Percentiles rank a stretch among this genome's conserved stretches.
Evolutionary conservation across 495 filamentous ascomycete species (phyloP).

Genomic region (Saxispiralis lemnorum): DNA sequence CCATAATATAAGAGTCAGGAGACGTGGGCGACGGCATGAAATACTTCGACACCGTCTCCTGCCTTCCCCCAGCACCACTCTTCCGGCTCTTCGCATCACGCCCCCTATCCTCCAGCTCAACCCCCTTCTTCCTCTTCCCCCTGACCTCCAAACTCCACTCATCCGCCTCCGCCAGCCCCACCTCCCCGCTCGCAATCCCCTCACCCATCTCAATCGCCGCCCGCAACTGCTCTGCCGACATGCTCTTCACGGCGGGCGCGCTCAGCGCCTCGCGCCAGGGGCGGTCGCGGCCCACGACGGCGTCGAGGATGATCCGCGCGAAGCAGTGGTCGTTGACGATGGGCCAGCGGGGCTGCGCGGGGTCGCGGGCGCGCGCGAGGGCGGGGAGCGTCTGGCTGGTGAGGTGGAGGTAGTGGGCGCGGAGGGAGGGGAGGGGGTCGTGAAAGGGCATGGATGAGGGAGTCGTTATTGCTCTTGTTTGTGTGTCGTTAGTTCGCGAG

Average conservation of each 20-base stretch:
- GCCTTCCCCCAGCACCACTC: not conserved
- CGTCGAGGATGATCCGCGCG: constrained; percentile 25
- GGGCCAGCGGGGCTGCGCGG: constrained; percentile 20
- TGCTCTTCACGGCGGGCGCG: constrained; percentile 19
- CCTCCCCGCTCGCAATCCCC: constrained; percentile 16
- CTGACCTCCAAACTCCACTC: constrained; percentile 17
- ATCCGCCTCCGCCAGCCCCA: constrained; percentile 17
- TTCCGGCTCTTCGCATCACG: not conserved
- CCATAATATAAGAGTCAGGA: not conserved
- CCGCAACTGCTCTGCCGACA: constrained; percentile 19
- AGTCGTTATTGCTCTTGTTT: too few species aligned
- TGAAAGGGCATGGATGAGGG: too few species aligned
- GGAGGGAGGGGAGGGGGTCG: not conserved
- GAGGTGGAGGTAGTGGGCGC: not conserved
- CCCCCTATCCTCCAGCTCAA: constrained; percentile 1
- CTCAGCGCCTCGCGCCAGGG: constrained; percentile 16
- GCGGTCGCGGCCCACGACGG: constrained; percentile 19
- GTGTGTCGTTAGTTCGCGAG: too few species aligned
- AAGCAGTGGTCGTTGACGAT: constrained; percentile 26
- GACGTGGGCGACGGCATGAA: constrained; percentile 7
- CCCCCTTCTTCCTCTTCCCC: constrained; percentile 16
- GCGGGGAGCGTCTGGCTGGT: constrained; percentile 1
- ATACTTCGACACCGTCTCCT: constrained; percentile 8
- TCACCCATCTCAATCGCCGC: constrained; percentile 18
- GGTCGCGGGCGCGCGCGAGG: constrained; percentile 9